Conservation (phyloP, 192 early-diverging fungal species). For the Haplosporangium gracile region DNA sequence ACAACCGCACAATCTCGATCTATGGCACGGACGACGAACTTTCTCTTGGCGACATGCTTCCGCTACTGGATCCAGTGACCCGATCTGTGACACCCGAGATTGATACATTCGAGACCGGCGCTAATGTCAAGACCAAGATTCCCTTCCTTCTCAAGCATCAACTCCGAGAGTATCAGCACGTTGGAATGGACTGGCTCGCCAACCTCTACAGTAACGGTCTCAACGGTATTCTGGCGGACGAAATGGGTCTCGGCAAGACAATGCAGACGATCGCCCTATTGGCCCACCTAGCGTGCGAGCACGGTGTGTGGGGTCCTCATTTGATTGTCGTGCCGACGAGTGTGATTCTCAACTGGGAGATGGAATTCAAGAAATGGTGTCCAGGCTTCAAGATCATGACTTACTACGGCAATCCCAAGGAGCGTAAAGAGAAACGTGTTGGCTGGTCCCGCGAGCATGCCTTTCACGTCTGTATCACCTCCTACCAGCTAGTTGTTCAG, state of each 20-base stretch:
- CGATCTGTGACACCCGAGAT: slow-evolving; percentile 13
- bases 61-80: slow-evolving; percentile 29
- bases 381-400: slow-evolving; percentile 80
- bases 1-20: slow-evolving; percentile 48
- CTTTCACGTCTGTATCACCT: slow-evolving; percentile 76
- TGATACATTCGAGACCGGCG: slow-evolving; percentile 54
- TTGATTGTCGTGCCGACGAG: slow-evolving; percentile 84
- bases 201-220: slow-evolving; percentile 87
- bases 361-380: slow-evolving; percentile 78
- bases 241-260: slow-evolving; percentile 78
- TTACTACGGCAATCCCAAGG: slow-evolving; percentile 79
- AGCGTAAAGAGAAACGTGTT: slow-evolving; percentile 71
- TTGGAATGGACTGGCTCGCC: slow-evolving; percentile 93
- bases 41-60: slow-evolving; percentile 44
- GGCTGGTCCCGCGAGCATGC: slow-evolving; percentile 72
- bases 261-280: slow-evolving; percentile 78
- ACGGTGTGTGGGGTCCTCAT: slow-evolving; percentile 74
- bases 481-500: slow-evolving; percentile 71
- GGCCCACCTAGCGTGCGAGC: slow-evolving; percentile 74
- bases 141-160: slow-evolving; percentile 74
- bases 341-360: slow-evolving; percentile 85
- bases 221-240: slow-evolving; percentile 80
- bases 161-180: slow-evolving; percentile 91
- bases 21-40: slow-evolving; percentile 56
- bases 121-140: slow-evolving; percentile 63